Base-by-base conservation (phyloP, 164 flowering plant species). In the Santalum album region DNA sequence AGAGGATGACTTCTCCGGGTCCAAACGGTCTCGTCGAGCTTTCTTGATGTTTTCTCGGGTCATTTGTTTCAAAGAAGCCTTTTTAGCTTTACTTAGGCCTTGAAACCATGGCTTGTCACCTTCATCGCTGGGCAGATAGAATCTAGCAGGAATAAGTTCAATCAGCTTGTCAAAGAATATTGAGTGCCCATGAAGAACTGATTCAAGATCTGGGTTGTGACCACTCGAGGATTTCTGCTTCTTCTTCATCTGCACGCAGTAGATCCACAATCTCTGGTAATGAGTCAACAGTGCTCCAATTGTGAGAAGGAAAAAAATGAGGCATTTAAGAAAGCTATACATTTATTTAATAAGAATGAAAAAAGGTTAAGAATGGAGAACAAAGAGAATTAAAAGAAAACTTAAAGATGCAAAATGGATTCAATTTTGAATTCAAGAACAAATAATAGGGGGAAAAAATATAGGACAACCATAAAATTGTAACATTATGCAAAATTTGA, bases 11-110 rank as follows among this genome's bases (percentile, higher is more conserved):
- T 70, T 78, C 27, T 78, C 89, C 0, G 96, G 98, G 58, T 91
- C 98, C n/a, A 89, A 65, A 27, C 91, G 75, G 32, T 72, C 70
- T 53, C 89, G 72, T 35, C 96, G 75, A 22, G 94, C 79, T 49
- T 83, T 83, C 74, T 80, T 92, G 16, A 77, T 69, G 53, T 92
- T 92, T 42, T 84, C 78, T 47, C 56, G 78, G 1, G 96, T 34
- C 56, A 84, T 74, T 35, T 75, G 73, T 70, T 83, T 92, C 1
- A 79, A 75, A 0, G 66, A 67, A 42, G 82, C 91, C 49, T 79
- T 89, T 20, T 71, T 75, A 2, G 57, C 74, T 65, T 83, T 92
- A 60, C 81, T 75, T 26, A 88, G 81, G 7, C 96, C 95, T 46
- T 72, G 86, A 51, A 72, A 80, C 87, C 89, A 92, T 12, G 80